Conservation (phyloP, 805 yeast species). For the Allodekkera sacchari region DNA sequence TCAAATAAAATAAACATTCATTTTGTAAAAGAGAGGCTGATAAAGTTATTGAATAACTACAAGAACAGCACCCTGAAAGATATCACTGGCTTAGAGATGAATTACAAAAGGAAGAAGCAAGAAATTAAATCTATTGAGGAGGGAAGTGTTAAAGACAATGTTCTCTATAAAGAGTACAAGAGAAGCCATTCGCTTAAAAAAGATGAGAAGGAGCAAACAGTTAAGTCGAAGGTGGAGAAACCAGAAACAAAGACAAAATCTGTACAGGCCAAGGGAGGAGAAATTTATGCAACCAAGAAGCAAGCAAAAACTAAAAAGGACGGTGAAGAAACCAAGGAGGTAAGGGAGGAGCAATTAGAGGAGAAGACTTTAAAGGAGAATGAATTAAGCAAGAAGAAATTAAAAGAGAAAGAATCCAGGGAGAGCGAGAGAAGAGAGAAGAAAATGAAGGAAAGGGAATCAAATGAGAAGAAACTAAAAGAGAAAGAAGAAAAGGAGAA, state of each 20-base stretch:
- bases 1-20: conserved; percentile 23
- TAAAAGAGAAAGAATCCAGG: conserved; percentile 3
- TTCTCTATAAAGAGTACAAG: conserved; percentile 18
- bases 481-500: conserved; percentile 5
- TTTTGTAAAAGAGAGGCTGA: conserved; percentile 26
- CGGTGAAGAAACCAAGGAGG: neutral
- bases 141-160: conserved; percentile 31
- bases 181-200: conserved; percentile 5
- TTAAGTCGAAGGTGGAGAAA: neutral
- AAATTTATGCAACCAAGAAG: conserved; percentile 1
- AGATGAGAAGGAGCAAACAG: conserved; percentile 8
- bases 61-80: conserved; percentile 25
- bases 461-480: conserved; percentile 1
- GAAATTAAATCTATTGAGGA: conserved; percentile 34
- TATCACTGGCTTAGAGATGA: conserved; percentile 31
- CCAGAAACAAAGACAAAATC: neutral
- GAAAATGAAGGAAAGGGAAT: conserved; percentile 4
- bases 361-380: conserved; percentile 5
- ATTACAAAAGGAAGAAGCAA: conserved; percentile 24
- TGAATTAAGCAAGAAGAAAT: neutral
- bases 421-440: conserved; percentile 9
- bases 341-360: neutral
- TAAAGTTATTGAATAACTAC: conserved; percentile 25
- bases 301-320: neutral
- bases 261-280: neutral